A percentile compares a stretch with the other conserved stretches of the same genome.
phyloP scores from a whole-genome alignment of 2,329 filamentous ascomycete species.

The Botryotinia narcissicola region DNA sequence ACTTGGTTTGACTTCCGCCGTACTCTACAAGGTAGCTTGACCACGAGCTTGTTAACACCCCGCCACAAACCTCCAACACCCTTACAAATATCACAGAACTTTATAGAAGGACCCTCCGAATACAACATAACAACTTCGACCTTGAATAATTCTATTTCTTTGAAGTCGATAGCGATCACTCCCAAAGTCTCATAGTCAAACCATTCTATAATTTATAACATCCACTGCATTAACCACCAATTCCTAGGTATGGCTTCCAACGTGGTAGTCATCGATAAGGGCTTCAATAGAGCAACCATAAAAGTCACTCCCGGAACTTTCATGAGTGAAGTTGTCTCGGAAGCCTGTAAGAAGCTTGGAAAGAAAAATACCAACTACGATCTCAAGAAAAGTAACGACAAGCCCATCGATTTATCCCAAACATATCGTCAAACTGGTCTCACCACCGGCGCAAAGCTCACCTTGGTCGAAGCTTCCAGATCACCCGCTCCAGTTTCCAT shows the following conservation, averaged over 20 bases:
- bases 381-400: slow-evolving; percentile 83
- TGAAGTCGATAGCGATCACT: neutral
- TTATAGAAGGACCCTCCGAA: slow-evolving; percentile 25
- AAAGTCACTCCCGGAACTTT: slow-evolving; percentile 81
- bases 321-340: slow-evolving; percentile 78
- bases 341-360: slow-evolving; percentile 78
- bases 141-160: neutral
- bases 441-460: slow-evolving; percentile 81
- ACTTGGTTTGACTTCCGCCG: neutral
- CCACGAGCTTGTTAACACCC: slow-evolving; percentile 25
- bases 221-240: neutral
- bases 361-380: slow-evolving; percentile 65
- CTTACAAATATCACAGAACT: slow-evolving; percentile 35
- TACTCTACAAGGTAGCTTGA: neutral
- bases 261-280: slow-evolving; percentile 81
- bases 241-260: slow-evolving; percentile 70
- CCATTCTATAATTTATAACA: neutral
- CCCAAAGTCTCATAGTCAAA: too few relatives aligned
- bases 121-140: neutral
- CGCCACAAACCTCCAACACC: slow-evolving; percentile 28
- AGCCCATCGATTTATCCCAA: slow-evolving; percentile 78
- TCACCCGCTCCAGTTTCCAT: slow-evolving; percentile 84
- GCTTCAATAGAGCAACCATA: slow-evolving; percentile 72
- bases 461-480: slow-evolving; percentile 83
- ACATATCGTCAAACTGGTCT: slow-evolving; percentile 83